Percentiles rank a stretch among this genome's conserved stretches.
These are phyloP conservation scores for Leptosphaerulina australis DNA, from an alignment of 2,329 filamentous ascomycete genomes.

Conservation along the genomic window DNA sequence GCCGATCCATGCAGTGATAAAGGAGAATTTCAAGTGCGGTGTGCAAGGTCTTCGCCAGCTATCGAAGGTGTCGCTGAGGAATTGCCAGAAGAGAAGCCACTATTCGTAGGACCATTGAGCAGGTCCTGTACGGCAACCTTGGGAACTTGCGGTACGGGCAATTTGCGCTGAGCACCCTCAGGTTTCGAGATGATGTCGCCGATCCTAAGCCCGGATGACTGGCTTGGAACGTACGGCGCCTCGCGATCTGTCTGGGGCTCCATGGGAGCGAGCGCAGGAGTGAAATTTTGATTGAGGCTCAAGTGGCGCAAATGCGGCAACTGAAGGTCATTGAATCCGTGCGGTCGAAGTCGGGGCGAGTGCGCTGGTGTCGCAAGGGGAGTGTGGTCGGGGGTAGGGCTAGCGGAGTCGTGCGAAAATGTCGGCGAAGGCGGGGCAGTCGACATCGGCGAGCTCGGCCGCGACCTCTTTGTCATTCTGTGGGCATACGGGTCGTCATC, in stretches of 20 bases:
- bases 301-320: conserved; percentile 83
- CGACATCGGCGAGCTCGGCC: conserved; percentile 92
- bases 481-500: conserved; percentile 81
- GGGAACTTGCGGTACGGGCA: conserved; percentile 88
- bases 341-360: conserved; percentile 86
- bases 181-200: conserved; percentile 91
- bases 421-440: conserved; percentile 95
- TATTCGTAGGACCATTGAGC: conserved; percentile 62
- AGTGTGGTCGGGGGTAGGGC: conserved; percentile 96
- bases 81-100: conserved; percentile 73
- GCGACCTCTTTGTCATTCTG: conserved; percentile 81
- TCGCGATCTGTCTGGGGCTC: conserved; percentile 68
- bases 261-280: conserved; percentile 72
- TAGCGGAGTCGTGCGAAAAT: conserved; percentile 93
- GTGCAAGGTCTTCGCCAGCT: conserved; percentile 61
- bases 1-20: conserved; percentile 36
- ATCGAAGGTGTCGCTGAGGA: conserved; percentile 80
- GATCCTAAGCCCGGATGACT: conserved; percentile 73
- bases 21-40: conserved; percentile 39
- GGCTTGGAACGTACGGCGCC: conserved; percentile 63
- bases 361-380: conserved; percentile 96
- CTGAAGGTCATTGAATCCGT: conserved; percentile 73
- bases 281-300: conserved; percentile 63
- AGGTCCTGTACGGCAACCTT: conserved; percentile 89
- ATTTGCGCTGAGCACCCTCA: conserved; percentile 85